Conservation (phyloP, 108 stramenopile genomes). For the Nitzschia palea region DNA sequence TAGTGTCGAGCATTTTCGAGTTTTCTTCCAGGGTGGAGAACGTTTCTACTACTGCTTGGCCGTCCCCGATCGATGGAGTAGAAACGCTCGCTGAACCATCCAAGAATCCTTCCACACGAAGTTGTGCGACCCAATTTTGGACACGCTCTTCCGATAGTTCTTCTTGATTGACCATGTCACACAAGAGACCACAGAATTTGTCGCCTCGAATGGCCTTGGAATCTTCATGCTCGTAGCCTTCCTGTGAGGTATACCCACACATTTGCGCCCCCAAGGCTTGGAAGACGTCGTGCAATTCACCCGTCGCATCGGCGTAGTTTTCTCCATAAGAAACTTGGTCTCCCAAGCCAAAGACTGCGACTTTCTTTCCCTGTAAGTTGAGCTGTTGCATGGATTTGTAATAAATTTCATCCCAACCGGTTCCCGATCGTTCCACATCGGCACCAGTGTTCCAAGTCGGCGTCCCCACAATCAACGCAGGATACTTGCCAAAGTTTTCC, state of each 20-base stretch:
- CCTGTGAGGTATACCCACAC: slow-evolving; percentile 72
- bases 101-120: slow-evolving; percentile 75
- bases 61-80: slow-evolving; percentile 3
- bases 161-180: slow-evolving; percentile 85
- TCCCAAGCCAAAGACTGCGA: slow-evolving; percentile 88
- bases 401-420: slow-evolving; percentile 92
- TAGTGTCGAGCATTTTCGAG: slow-evolving; percentile 32
- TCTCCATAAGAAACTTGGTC: slow-evolving; percentile 76
- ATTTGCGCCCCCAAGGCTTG: slow-evolving; percentile 72
- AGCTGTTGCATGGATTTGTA: slow-evolving; percentile 65
- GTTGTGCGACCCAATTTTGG: slow-evolving; percentile 73
- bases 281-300: slow-evolving; percentile 89
- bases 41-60: slow-evolving; percentile 7
- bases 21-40: slow-evolving; percentile 36
- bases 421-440: slow-evolving; percentile 80
- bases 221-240: slow-evolving; percentile 81
- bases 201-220: slow-evolving; percentile 85
- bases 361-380: slow-evolving; percentile 67
- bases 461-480: slow-evolving; percentile 58
- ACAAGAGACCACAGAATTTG: slow-evolving; percentile 79
- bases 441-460: slow-evolving; percentile 58
- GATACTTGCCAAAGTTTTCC: slow-evolving; percentile 66
- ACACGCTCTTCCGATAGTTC: slow-evolving; percentile 76
- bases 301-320: slow-evolving; percentile 88
- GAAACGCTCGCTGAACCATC: slow-evolving; percentile 31